A percentile compares a stretch with the other conserved stretches of the same genome.
phyloP scores from a whole-genome alignment of 257 asterid species.

The Verbena officinalis region DNA sequence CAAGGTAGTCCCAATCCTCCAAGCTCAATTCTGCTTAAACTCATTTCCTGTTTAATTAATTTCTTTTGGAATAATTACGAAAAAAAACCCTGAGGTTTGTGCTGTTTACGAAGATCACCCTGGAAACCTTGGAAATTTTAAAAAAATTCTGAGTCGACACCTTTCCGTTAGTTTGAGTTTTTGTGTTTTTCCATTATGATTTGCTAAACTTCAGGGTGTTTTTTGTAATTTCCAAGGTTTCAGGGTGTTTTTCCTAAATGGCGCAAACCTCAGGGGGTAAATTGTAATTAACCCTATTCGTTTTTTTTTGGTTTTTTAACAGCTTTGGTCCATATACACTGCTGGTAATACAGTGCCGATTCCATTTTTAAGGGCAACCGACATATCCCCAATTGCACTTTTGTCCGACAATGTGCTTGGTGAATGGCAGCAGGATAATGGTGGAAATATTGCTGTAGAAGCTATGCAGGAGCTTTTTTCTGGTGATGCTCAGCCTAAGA shows the following conservation, averaged over 20 bases:
- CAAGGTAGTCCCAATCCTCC: constrained; percentile 57
- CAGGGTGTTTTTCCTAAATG: too few species aligned
- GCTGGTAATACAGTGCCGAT: constrained; percentile 97
- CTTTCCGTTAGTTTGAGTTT: too few species aligned
- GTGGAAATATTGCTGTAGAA: constrained; percentile 75
- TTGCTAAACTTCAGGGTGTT: too few species aligned
- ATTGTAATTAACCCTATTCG: too few species aligned
- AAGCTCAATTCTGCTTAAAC: constrained; percentile 27
- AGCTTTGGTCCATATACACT: constrained; percentile 97
- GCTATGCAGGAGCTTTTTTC: constrained; percentile 91
- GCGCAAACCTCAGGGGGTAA: too few species aligned
- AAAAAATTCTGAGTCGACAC: too few species aligned
- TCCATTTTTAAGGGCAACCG: constrained; percentile 91
- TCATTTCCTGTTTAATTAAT: background rate
- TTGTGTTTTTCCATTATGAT: too few species aligned
- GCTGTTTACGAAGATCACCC: too few species aligned
- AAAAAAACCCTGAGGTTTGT: too few species aligned
- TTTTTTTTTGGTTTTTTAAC: too few species aligned
- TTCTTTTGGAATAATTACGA: constrained; percentile 15
- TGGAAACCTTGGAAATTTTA: too few species aligned
- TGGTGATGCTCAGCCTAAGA: constrained; percentile 82
- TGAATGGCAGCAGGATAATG: constrained; percentile 59
- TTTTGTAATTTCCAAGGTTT: too few species aligned
- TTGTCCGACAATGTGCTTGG: constrained; percentile 80
- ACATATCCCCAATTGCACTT: constrained; percentile 95